These are phyloP conservation scores for Aspergillus luchuensis DNA, from an alignment of 2,329 filamentous ascomycete species.

Conservation along the genomic window DNA sequence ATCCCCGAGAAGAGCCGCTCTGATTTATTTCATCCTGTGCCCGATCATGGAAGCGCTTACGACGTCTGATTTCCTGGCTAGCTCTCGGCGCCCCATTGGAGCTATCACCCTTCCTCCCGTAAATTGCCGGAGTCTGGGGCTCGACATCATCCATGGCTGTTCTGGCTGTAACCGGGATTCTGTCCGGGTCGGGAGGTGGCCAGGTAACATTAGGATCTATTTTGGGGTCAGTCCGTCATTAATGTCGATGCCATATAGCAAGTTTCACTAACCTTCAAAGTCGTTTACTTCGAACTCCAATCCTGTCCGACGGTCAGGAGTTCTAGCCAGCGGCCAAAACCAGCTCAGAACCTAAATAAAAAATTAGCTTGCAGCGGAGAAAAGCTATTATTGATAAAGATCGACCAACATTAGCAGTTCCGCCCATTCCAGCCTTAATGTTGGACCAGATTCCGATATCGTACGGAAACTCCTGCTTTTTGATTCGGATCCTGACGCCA, in stretches of 20 bases:
- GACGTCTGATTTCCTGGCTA: slow-evolving; percentile 38
- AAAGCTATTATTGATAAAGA: too few species aligned
- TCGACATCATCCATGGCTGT: not conserved
- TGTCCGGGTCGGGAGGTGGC: slow-evolving; percentile 54
- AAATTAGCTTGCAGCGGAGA: too few species aligned
- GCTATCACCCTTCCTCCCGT: not conserved
- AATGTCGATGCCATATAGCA: slow-evolving; percentile 1
- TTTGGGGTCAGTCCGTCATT: not conserved
- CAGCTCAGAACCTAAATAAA: slow-evolving; percentile 49
- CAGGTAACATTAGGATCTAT: slow-evolving; percentile 43
- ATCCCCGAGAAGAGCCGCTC: slow-evolving; percentile 20
- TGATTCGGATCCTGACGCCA: slow-evolving; percentile 56
- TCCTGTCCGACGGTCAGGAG: slow-evolving; percentile 51
- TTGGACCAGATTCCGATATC: slow-evolving; percentile 66
- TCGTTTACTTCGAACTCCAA: slow-evolving; percentile 59
- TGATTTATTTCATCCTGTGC: slow-evolving; percentile 27
- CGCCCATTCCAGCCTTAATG: slow-evolving; percentile 62
- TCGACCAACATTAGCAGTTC: slow-evolving; percentile 46
- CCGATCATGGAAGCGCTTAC: slow-evolving; percentile 46
- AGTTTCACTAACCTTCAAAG: slow-evolving; percentile 54
- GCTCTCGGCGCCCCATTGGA: slow-evolving; percentile 39
- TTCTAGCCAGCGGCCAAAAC: slow-evolving; percentile 62
- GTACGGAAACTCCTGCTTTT: slow-evolving; percentile 65
- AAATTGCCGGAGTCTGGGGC: not conserved
- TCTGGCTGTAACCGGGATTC: slow-evolving; percentile 44